Evolutionary conservation across 306 rosid genomes (phyloP), one percentile per base, ranked within the genome.

Genomic region (Castanea mollissima): DNA sequence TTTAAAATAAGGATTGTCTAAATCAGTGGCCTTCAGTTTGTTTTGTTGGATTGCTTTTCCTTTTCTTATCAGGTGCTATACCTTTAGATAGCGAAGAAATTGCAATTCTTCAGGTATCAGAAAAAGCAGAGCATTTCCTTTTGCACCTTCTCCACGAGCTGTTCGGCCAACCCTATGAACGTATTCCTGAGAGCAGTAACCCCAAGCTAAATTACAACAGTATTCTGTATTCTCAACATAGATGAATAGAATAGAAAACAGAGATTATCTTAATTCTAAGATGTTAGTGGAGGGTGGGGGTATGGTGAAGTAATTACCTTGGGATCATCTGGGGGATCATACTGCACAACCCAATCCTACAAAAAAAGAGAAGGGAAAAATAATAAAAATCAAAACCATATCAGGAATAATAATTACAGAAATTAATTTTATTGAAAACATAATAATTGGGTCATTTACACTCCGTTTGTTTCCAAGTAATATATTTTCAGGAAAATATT

Each of bases 261-360:
- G 14, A 27, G 8, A 68, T 14, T 34, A 8, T 25, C 9, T 18
- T 10, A 54, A 41, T 41, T 6, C 41, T 6, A 64, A 49, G 8
- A 62, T 38, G 27, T 14, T 18, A 10, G 11, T 41, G 46, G 10
- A 68, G 34, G 14, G 52, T 13, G 1, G 72, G 69, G 29, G 75
- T 41, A 41, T 41, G 46, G 11, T 41, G 60, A 4, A 67, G 51
- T 25, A 65, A 27, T 73, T 78, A 95, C 99, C 97, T 90, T 95
- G 27, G 99, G 99, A 52, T 92, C 97, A 90, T 92, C 99, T 5
- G 99, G 99, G 80, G 99, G 99, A 88, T 95, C 99, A 83, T 76
- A 92, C 84, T 95, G 99, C 91, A 95, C 97, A 87, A 95, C 91
- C 98, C 99, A 95, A 81, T 95, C 99, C 99, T 95, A 81, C 88